Evolutionary conservation across 2,329 filamentous ascomycete genomes (phyloP), one percentile per base, ranked within the genome.

Genomic region (Fusarium lyarnte): DNA sequence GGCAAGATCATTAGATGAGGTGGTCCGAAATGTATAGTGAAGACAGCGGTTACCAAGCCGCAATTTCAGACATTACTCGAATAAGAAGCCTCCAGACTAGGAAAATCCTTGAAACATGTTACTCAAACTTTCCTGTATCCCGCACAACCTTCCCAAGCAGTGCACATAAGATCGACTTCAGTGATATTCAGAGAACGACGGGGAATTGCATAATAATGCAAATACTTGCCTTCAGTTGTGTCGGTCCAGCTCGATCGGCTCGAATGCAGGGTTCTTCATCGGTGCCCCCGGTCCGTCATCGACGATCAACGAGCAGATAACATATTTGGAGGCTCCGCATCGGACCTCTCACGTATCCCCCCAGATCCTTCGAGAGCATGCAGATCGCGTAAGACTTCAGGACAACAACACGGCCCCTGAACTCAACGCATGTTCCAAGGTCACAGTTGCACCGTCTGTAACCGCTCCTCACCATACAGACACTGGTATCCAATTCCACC

Each of bases 1-100:
- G 19, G 73, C 73, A 1, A 63, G 55, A 16, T 58, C 69, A 4
- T 12, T 74, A 12, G 73, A 74, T 19, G 46, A 74, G n/a, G 72
- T 70, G 8, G 73, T 74, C 6, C 54, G 73, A 2, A 54, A 46
- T 6, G 43, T 72, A 1, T 3, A 57, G 14, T 62, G 31, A 41
- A 29, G 42, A 27, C 4, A n/a, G 5, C 23, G n/a, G 13, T 23
- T 38, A 19, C 9, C 10, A 19, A 38, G 10, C 17, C 17, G 10
- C 17, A 38, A 12, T 19, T 7, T 9, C 6, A 38, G 36, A 3
- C 16, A 7, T 19, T 19, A 19, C 16, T 38, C 5, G 6, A 38
- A 4, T 2, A 2, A 19, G 23, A 25, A 7, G 10, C 10, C 11
- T 19, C 8, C 6, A 19, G 6, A 14, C 9, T 8, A 21, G 4